Evolutionary conservation across 2,329 filamentous ascomycete genomes (phyloP).

Genomic region (Ampelomyces quisqualis): DNA sequence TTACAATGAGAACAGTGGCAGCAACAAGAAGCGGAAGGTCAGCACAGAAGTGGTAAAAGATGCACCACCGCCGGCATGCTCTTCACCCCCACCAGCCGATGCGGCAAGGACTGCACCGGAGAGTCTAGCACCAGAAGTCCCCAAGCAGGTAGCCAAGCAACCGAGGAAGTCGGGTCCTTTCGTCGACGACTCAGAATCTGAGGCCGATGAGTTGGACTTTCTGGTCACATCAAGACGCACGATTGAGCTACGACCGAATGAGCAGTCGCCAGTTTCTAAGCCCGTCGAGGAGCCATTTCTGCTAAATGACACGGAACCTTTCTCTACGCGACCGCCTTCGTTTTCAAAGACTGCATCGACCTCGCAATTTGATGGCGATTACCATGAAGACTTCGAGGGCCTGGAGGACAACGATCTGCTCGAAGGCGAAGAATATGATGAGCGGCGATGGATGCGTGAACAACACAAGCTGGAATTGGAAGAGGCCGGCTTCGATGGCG

Average conservation of each 20-base stretch:
- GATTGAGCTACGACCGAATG: constrained; percentile 14
- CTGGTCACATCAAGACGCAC: constrained; percentile 18
- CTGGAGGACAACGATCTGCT: constrained; percentile 63
- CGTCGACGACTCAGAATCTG: constrained; percentile 68
- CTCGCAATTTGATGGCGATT: constrained; percentile 48
- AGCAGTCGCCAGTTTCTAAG: constrained; percentile 23
- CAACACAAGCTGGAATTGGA: constrained; percentile 59
- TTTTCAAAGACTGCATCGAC: constrained; percentile 52
- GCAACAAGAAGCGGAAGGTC: constrained; percentile 47
- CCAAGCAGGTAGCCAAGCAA: constrained; percentile 14
- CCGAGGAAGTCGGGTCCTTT: constrained; percentile 61
- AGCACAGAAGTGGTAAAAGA: constrained; percentile 30
- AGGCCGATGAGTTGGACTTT: constrained; percentile 46
- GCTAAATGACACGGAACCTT: constrained; percentile 10
- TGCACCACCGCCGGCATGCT: constrained; percentile 43
- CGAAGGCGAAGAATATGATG: constrained; percentile 54
- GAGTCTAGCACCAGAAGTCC: constrained; percentile 5
- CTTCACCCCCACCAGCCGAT: constrained; percentile 27
- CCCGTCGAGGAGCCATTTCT: constrained; percentile 15
- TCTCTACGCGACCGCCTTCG: constrained; percentile 14
- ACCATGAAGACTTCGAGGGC: constrained; percentile 56
- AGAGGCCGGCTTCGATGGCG: constrained; percentile 45
- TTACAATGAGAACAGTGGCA: constrained; percentile 48
- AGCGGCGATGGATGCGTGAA: constrained; percentile 69
- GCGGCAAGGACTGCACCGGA: constrained; percentile 9